phyloP scores from a whole-genome alignment of 179 eudicot genomes.

The Silene vulgaris region DNA sequence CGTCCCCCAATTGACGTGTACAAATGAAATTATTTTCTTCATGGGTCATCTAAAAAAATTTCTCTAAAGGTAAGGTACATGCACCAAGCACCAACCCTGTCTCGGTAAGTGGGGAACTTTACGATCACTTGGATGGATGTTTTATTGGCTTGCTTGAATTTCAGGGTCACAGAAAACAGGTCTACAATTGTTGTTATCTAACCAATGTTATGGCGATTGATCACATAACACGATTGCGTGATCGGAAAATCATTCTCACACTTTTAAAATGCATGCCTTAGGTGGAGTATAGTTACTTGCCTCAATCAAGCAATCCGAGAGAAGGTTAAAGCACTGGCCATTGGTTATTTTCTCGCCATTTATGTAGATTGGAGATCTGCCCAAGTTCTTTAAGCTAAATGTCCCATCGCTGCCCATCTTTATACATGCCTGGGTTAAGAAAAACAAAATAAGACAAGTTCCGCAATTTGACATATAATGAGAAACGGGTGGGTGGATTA shows the following conservation, averaged over 20 bases:
- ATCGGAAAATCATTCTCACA: not conserved
- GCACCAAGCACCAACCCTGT: too few relatives aligned
- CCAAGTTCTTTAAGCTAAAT: conserved; percentile 10
- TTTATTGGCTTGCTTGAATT: too few relatives aligned
- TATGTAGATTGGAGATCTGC: conserved; percentile 9
- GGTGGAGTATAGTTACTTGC: not conserved
- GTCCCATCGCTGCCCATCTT: conserved; percentile 8
- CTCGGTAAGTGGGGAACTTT: too few relatives aligned
- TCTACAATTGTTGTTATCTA: too few relatives aligned
- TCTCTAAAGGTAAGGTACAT: too few relatives aligned
- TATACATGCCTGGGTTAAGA: conserved; percentile 8
- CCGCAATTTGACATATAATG: not conserved
- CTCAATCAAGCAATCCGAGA: conserved; percentile 8
- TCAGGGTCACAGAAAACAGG: too few relatives aligned
- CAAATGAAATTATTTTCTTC: too few relatives aligned
- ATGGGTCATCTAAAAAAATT: too few relatives aligned
- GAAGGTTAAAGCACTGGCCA: conserved; percentile 1
- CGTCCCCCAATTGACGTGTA: too few relatives aligned
- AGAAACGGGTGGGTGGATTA: not conserved
- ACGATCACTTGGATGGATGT: too few relatives aligned
- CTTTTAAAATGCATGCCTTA: conserved; percentile 5
- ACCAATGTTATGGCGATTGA: too few relatives aligned
- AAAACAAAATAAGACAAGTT: not conserved
- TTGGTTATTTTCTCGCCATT: not conserved
- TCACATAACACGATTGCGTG: too few relatives aligned